A percentile compares a stretch with the other conserved stretches of the same genome.
Evolutionary conservation across 2,329 filamentous ascomycete species (phyloP).

Genomic region (Arthrocladium fulminans): DNA sequence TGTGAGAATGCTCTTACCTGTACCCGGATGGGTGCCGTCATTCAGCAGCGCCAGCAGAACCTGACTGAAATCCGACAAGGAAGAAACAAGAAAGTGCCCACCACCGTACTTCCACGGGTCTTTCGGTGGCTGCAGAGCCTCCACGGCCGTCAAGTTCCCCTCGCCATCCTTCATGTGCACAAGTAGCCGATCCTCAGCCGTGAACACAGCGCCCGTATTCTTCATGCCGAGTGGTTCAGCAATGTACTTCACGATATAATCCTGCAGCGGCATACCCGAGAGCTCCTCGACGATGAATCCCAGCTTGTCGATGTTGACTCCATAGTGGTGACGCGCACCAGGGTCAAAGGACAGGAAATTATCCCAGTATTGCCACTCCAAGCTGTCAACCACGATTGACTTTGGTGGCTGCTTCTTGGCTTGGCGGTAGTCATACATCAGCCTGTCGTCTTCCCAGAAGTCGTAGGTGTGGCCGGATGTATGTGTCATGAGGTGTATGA

Average conservation of each 20-base stretch:
- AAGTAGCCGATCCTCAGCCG: slow-evolving; percentile 5
- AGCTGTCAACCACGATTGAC: slow-evolving; percentile 7
- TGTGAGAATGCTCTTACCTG: slow-evolving; percentile 15
- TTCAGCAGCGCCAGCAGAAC: slow-evolving; percentile 15
- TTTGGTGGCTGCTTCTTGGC: slow-evolving; percentile 6
- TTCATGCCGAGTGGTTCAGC: slow-evolving; percentile 38
- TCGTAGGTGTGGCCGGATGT: slow-evolving; percentile 19
- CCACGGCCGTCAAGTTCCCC: background rate
- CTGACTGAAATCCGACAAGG: slow-evolving; percentile 18
- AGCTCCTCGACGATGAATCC: slow-evolving; percentile 40
- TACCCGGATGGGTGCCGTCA: slow-evolving; percentile 14
- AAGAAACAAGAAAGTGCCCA: slow-evolving; percentile 15
- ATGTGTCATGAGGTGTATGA: slow-evolving; percentile 18
- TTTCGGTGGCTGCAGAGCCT: slow-evolving; percentile 2
- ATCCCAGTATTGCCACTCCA: background rate
- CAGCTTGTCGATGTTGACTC: slow-evolving; percentile 41
- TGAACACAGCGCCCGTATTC: slow-evolving; percentile 2
- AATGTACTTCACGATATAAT: slow-evolving; percentile 40
- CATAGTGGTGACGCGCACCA: slow-evolving; percentile 18
- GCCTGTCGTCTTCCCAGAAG: slow-evolving; percentile 14
- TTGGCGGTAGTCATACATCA: slow-evolving; percentile 11
- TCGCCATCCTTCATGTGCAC: slow-evolving; percentile 7
- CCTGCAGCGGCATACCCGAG: slow-evolving; percentile 35
- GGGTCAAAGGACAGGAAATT: slow-evolving; percentile 15
- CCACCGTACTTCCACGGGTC: slow-evolving; percentile 10